These are phyloP conservation scores for Eucalyptus dawsonii DNA, from an alignment of 345 rosid genomes.

Conservation along the genomic window DNA sequence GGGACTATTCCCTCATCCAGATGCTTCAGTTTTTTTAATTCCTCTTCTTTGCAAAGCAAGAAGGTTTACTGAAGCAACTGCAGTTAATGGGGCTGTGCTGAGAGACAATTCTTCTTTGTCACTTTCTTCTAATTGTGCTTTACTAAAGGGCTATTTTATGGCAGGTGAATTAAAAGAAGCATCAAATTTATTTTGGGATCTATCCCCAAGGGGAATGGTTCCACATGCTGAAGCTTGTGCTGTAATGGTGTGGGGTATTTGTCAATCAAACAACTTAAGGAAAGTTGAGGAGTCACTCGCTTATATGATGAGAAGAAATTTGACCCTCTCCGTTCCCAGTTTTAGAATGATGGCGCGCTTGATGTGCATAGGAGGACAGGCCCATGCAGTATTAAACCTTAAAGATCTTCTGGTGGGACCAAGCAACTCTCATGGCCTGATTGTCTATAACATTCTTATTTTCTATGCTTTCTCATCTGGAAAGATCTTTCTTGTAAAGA, in stretches of 20 bases:
- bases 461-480: slow-evolving; percentile 36
- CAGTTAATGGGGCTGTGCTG: slow-evolving; percentile 11
- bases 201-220: slow-evolving; percentile 18
- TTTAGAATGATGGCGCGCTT: slow-evolving; percentile 31
- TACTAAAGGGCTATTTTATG: slow-evolving; percentile 35
- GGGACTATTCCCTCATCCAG: slow-evolving; percentile 16
- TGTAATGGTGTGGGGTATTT: slow-evolving; percentile 33
- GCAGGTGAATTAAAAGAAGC: slow-evolving; percentile 41
- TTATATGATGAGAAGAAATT: slow-evolving; percentile 26
- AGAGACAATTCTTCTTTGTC: slow-evolving; percentile 13
- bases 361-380: slow-evolving; percentile 35
- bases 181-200: slow-evolving; percentile 14
- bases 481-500: slow-evolving; percentile 12
- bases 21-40: slow-evolving; percentile 28
- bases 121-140: slow-evolving; percentile 17
- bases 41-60: slow-evolving; percentile 33
- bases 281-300: slow-evolving; percentile 33
- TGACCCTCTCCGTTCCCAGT: slow-evolving; percentile 25
- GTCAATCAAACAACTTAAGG: slow-evolving; percentile 22
- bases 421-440: slow-evolving; percentile 4
- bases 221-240: slow-evolving; percentile 18
- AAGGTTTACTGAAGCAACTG: slow-evolving; percentile 17
- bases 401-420: slow-evolving; percentile 34
- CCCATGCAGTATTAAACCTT: slow-evolving; percentile 26
- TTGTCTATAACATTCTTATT: slow-evolving; percentile 42